phyloP scores from a whole-genome alignment of 2,329 filamentous ascomycete species.

The Trichoderma citrinoviride region DNA sequence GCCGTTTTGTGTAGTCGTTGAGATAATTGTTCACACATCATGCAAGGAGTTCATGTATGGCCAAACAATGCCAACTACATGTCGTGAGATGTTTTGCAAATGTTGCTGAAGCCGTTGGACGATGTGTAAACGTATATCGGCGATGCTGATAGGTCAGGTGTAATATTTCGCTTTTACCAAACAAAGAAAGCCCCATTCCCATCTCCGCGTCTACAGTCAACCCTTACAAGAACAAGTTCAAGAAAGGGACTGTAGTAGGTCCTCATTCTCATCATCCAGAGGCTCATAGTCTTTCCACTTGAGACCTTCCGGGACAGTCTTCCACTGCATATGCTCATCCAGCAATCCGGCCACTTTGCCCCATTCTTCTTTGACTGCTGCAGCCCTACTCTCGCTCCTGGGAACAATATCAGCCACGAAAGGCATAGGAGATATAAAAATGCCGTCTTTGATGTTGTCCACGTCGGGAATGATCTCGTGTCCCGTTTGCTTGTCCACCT shows the following conservation, averaged over 20 bases:
- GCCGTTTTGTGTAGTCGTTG: too few relatives aligned
- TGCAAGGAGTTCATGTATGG: too few relatives aligned
- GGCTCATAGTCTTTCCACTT: slow-evolving; percentile 14
- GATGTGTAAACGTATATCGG: too few relatives aligned
- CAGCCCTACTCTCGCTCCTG: slow-evolving; percentile 22
- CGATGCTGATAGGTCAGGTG: too few relatives aligned
- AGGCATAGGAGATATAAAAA: not conserved
- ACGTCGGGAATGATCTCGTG: slow-evolving; percentile 10
- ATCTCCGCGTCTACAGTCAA: too few relatives aligned
- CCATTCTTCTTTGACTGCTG: slow-evolving; percentile 4
- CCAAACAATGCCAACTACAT: too few relatives aligned
- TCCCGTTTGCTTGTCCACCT: slow-evolving; percentile 1
- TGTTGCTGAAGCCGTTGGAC: too few relatives aligned
- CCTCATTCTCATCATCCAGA: not conserved
- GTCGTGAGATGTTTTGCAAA: too few relatives aligned
- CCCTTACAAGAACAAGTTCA: too few relatives aligned
- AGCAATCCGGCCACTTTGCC: not conserved
- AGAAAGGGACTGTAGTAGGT: not conserved
- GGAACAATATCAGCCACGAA: slow-evolving; percentile 23
- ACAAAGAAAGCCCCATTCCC: too few relatives aligned
- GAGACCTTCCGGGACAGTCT: slow-evolving; percentile 8
- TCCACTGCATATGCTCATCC: slow-evolving; percentile 12
- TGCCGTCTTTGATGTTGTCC: slow-evolving; percentile 10
- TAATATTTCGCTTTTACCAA: too few relatives aligned
- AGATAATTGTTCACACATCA: too few relatives aligned